Percentiles rank a stretch among this genome's conserved stretches.
phyloP scores from a whole-genome alignment of 176 grass and related monocot genomes.

The Phoenix roebelenii region DNA sequence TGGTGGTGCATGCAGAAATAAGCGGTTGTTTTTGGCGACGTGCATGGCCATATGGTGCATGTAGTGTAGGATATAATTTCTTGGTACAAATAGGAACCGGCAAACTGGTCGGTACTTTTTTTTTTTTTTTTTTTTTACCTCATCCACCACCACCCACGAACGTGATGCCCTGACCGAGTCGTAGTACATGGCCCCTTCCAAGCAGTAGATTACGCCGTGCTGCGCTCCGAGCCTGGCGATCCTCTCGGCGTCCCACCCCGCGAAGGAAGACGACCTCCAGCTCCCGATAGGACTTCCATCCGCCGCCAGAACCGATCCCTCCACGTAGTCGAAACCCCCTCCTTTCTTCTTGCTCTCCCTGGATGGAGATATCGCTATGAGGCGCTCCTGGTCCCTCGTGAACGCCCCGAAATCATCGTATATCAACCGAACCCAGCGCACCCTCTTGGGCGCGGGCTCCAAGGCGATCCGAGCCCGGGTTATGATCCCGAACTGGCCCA shows the following conservation, averaged over 20 bases:
- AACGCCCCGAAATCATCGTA: conserved; percentile 30
- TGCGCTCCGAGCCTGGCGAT: background rate
- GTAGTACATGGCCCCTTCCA: conserved; percentile 11
- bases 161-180: background rate
- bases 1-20: no score
- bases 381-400: conserved; percentile 33
- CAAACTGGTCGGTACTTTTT: no score
- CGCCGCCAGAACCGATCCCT: conserved; percentile 1
- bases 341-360: no score
- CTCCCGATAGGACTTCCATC: background rate
- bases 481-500: conserved; percentile 66
- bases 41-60: background rate
- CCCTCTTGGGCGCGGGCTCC: conserved; percentile 26
- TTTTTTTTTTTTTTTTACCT: conserved; percentile 1
- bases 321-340: conserved; percentile 10
- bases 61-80: background rate
- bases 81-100: no score
- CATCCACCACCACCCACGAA: background rate
- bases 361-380: conserved; percentile 13
- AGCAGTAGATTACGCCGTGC: conserved; percentile 1
- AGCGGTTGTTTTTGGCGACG: no score
- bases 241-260: background rate
- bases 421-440: conserved; percentile 42
- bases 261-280: conserved; percentile 13
- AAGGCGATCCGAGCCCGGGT: conserved; percentile 54